phyloP scores from a whole-genome alignment of 2,329 filamentous ascomycete species.

The Aspergillus sp. region DNA sequence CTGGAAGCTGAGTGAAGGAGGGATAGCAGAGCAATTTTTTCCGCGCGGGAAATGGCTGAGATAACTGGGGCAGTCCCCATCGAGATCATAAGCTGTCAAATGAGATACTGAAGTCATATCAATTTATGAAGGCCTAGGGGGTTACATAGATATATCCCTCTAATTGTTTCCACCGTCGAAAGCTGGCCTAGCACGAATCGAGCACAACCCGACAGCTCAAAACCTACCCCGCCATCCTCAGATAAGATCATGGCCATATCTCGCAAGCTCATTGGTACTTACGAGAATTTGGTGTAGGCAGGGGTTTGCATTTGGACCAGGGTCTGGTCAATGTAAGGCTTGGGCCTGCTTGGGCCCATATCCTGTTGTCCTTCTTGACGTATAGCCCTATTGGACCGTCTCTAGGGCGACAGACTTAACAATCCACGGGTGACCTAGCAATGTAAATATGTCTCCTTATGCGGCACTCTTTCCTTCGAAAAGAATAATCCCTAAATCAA shows the following conservation, averaged over 20 bases:
- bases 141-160: background rate
- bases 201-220: background rate
- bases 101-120: background rate
- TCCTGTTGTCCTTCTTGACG: too few relatives aligned
- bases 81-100: background rate
- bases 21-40: constrained; percentile 11
- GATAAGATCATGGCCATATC: background rate
- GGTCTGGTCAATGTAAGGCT: background rate
- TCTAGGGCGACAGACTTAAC: too few relatives aligned
- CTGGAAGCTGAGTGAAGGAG: constrained; percentile 7
- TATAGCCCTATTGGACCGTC: too few relatives aligned
- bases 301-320: background rate
- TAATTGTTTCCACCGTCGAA: background rate
- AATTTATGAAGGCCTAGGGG: background rate
- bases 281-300: background rate
- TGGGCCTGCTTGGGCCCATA: background rate
- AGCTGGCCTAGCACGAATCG: background rate
- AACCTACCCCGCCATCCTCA: background rate
- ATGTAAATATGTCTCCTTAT: too few relatives aligned
- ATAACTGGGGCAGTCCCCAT: background rate
- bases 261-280: background rate
- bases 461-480: too few relatives aligned
- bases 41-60: constrained; percentile 1
- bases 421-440: too few relatives aligned
- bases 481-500: too few relatives aligned